Evolutionary conservation across 2,329 filamentous ascomycete genomes (phyloP), one percentile per base, ranked within the genome.

Genomic region (Phaeosphaeria sp.): DNA sequence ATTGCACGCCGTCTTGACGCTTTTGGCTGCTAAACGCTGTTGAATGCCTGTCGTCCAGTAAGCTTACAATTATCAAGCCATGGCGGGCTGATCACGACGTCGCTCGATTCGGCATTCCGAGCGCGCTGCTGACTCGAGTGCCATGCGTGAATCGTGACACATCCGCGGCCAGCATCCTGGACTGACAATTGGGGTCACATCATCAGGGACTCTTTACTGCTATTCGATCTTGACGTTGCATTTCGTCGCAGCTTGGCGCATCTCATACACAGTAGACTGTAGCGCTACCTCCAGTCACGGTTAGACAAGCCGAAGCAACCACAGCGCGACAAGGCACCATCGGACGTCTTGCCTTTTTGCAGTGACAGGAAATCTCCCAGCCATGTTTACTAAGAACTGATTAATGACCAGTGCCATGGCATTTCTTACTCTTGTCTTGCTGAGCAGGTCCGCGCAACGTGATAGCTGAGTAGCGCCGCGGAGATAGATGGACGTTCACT

Each of bases 21-120:
- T 15, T 30, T 6, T 36, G 48, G 22, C 51, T 27, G 22, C 52
- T 50, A 36, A 56, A 57, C 44, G 39, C 54, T 65, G 65, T 61
- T 66, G 60, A 64, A 60, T 51, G 5, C 43, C 18, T 55, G 30
- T 53, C 54, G 54, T 59, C 65, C 62, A 65, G 55, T 65, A 52
- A 64, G 64, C 64, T 62, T 64, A 66, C 65, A 55, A 41, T 17
- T 9, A 61, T 54, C 44, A 46, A 42, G 55, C 41, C 20, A 44
- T 52, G 52, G 46, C 58, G 54, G 49, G 57, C 61, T 65, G 65
- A 65, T 58, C 54, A 51, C 64, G 60, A 49, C 30, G 53, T 44
- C 43, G 52, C 66, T 64, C 54, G 67, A 72, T 60, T 55, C 56
- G 70, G 71, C 62, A 72, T 62, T 46, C 69, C 71, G 69, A 46